These are phyloP conservation scores for Triglochin maritima DNA, from an alignment of 106 monocot genomes.

Conservation along the genomic window DNA sequence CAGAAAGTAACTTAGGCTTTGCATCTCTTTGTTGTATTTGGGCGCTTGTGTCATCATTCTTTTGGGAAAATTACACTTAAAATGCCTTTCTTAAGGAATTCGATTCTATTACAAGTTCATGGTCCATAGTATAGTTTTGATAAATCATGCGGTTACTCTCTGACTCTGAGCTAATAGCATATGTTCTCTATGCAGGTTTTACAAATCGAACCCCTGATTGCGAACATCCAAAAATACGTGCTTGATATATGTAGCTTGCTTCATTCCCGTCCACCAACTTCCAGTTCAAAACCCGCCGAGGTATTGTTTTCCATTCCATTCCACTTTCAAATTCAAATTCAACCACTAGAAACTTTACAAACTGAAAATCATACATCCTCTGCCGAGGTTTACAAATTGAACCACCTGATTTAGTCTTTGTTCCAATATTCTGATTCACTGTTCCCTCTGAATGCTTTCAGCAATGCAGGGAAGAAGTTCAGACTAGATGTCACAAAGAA, in stretches of 20 bases:
- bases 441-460: slow-evolving; percentile 1
- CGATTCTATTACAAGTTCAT: not conserved
- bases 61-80: not conserved
- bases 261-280: slow-evolving; percentile 12
- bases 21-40: not conserved
- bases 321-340: not conserved
- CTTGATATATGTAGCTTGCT: slow-evolving; percentile 29
- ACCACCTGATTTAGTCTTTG: not conserved
- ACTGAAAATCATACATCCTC: too few relatives aligned
- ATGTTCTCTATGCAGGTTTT: slow-evolving; percentile 38
- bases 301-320: slow-evolving; percentile 20
- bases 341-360: not conserved
- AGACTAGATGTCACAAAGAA: slow-evolving; percentile 28
- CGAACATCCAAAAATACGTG: slow-evolving; percentile 31
- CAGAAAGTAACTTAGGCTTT: not conserved
- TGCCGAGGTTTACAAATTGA: too few relatives aligned
- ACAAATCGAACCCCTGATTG: slow-evolving; percentile 43
- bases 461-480: slow-evolving; percentile 31
- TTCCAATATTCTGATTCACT: not conserved
- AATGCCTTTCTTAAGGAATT: not conserved
- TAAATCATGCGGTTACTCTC: not conserved
- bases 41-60: not conserved
- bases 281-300: slow-evolving; percentile 24
- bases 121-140: not conserved
- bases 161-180: not conserved